Evolutionary conservation across 2,329 filamentous ascomycete genomes (phyloP).

Genomic region (Hypomyces perniciosus): DNA sequence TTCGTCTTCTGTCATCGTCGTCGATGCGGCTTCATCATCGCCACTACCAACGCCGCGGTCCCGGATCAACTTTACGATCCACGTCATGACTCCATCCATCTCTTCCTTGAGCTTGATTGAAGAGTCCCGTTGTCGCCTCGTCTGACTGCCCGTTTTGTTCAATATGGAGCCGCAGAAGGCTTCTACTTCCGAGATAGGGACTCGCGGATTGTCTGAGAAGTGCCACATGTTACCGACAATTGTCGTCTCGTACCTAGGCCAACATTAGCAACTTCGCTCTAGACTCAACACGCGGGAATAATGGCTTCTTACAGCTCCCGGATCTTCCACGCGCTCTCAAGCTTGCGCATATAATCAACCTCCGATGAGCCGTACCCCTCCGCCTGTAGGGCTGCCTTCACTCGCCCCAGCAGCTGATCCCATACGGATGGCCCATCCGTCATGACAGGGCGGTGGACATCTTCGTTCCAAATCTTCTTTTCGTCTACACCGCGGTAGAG

Average conservation of each 20-base stretch:
- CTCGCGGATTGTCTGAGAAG: conserved; percentile 40
- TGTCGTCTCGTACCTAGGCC: conserved; percentile 40
- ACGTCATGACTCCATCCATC: conserved; percentile 41
- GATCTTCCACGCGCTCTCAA: conserved; percentile 37
- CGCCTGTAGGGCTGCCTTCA: conserved; percentile 16
- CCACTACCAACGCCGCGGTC: conserved; percentile 2
- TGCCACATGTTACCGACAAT: conserved; percentile 36
- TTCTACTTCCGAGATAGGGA: conserved; percentile 43
- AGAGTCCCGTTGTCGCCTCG: conserved; percentile 44
- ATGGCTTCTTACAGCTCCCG: conserved; percentile 38
- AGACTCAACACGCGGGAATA: neutral
- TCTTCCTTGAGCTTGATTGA: conserved; percentile 47
- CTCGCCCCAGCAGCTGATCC: conserved; percentile 31
- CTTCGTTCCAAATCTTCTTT: conserved; percentile 52
- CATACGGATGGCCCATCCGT: conserved; percentile 34
- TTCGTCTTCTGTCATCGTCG: neutral
- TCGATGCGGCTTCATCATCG: conserved; percentile 7
- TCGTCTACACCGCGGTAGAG: conserved; percentile 72
- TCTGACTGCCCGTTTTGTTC: conserved; percentile 44
- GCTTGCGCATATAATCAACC: conserved; percentile 29
- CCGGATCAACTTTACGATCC: conserved; percentile 31
- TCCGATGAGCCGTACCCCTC: conserved; percentile 8
- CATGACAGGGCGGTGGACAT: conserved; percentile 33
- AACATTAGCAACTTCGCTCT: conserved; percentile 13
- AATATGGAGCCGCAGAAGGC: conserved; percentile 52